Evolutionary conservation across 2,329 filamentous ascomycete genomes (phyloP).

Genomic region (Cephalotrichum gorgonifer): DNA sequence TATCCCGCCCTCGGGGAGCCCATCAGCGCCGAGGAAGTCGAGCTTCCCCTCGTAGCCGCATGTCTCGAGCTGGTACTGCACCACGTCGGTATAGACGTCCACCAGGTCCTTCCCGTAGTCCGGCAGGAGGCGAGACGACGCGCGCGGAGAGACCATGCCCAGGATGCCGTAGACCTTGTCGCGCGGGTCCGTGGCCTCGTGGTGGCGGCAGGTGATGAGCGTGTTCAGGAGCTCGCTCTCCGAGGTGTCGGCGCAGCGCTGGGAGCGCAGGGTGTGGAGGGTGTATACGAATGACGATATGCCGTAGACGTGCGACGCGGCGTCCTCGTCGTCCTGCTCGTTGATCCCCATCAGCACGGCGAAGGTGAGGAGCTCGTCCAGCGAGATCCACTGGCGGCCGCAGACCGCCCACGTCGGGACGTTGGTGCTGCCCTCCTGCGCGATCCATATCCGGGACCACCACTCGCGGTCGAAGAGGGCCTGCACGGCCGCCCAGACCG

Average conservation of each 20-base stretch:
- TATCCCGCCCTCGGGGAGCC: constrained; percentile 11
- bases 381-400: constrained; percentile 5
- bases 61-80: constrained; percentile 8
- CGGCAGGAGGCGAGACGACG: not conserved
- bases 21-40: constrained; percentile 10
- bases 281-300: constrained; percentile 9
- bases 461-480: constrained; percentile 8
- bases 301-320: constrained; percentile 8
- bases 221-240: constrained; percentile 7
- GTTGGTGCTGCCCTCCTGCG: constrained; percentile 6
- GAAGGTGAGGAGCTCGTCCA: constrained; percentile 8
- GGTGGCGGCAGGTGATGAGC: constrained; percentile 8
- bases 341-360: constrained; percentile 9
- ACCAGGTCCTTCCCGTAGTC: constrained; percentile 14
- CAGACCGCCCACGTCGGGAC: constrained; percentile 9
- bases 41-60: constrained; percentile 8
- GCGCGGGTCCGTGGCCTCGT: constrained; percentile 12
- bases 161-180: constrained; percentile 17
- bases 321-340: constrained; percentile 8
- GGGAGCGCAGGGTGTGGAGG: constrained; percentile 7
- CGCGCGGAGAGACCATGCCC: constrained; percentile 9
- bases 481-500: constrained; percentile 8
- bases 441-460: constrained; percentile 10
- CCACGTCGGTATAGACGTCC: constrained; percentile 14
- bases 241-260: constrained; percentile 1